Percentiles rank a stretch among this genome's conserved stretches.
These are phyloP conservation scores for Fusarium algeriense DNA, from an alignment of 2,329 filamentous ascomycete species.

Conservation along the genomic window DNA sequence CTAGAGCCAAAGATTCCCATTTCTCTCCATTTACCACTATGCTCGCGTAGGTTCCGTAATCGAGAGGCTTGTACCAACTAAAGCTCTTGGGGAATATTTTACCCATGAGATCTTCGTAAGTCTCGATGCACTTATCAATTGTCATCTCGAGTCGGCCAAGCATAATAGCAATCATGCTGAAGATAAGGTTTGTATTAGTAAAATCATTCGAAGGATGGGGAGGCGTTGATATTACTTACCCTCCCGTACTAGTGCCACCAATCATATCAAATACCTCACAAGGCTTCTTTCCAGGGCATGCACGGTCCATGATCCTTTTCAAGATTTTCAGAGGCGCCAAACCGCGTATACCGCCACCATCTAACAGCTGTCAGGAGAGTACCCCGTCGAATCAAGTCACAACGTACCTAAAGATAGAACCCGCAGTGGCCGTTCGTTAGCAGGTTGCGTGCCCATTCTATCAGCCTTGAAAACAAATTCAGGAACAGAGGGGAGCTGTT, in stretches of 20 bases:
- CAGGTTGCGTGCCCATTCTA: neutral
- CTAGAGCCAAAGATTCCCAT: neutral
- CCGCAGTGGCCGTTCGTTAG: rapidly evolving
- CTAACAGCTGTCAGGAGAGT: neutral
- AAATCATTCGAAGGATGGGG: too few species aligned
- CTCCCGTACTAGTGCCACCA: neutral
- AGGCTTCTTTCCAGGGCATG: neutral
- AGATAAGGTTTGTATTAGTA: neutral
- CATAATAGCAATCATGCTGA: neutral
- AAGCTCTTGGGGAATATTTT: neutral
- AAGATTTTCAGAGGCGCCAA: rapidly evolving
- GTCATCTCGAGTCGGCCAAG: neutral
- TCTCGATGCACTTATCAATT: neutral
- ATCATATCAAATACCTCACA: neutral
- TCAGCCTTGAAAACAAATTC: neutral
- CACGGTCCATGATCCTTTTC: neutral
- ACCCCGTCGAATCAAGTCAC: rapidly evolving
- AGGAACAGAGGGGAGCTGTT: neutral
- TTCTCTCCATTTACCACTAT: neutral
- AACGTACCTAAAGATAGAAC: neutral
- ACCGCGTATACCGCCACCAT: neutral
- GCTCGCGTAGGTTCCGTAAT: too few species aligned
- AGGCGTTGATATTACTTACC: neutral
- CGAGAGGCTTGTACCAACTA: too few species aligned
- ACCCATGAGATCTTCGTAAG: rapidly evolving